A percentile compares a stretch with the other conserved stretches of the same genome.
phyloP scores from a whole-genome alignment of 2,329 filamentous ascomycete genomes.

The Ceratocystiopsis minuta region DNA sequence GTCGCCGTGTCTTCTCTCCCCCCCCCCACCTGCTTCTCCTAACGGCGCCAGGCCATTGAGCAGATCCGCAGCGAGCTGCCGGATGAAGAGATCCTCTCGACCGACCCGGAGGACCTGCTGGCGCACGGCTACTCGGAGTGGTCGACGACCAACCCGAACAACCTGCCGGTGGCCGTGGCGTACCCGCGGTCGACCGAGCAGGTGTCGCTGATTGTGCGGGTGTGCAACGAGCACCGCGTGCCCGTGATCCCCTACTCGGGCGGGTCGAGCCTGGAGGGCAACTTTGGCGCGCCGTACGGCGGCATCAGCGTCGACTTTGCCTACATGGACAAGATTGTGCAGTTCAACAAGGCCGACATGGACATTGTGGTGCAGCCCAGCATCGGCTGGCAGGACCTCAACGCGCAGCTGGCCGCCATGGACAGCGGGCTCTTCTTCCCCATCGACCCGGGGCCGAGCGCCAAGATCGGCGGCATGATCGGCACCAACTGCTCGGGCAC shows the following conservation, averaged over 20 bases:
- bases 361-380: conserved; percentile 84
- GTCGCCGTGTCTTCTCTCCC: not conserved
- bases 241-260: conserved; percentile 80
- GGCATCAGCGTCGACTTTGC: conserved; percentile 82
- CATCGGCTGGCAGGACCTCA: conserved; percentile 82
- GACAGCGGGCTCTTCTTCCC: conserved; percentile 73
- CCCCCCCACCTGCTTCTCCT: not conserved
- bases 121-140: conserved; percentile 50
- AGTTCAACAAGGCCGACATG: conserved; percentile 74
- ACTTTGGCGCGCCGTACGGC: conserved; percentile 73
- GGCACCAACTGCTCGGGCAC: conserved; percentile 64
- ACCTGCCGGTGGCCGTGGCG: conserved; percentile 43
- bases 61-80: conserved; percentile 32
- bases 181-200: conserved; percentile 44
- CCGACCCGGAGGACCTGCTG: conserved; percentile 41
- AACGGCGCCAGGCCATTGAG: conserved; percentile 4
- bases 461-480: conserved; percentile 70
- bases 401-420: conserved; percentile 50
- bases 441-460: conserved; percentile 58
- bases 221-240: conserved; percentile 63
- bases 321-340: conserved; percentile 67
- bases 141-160: conserved; percentile 43
- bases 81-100: conserved; percentile 37
- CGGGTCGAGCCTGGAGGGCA: conserved; percentile 72
- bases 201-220: conserved; percentile 40